These are phyloP conservation scores for Aspergillus niger DNA, from an alignment of 2,329 filamentous ascomycete species.

Conservation along the genomic window DNA sequence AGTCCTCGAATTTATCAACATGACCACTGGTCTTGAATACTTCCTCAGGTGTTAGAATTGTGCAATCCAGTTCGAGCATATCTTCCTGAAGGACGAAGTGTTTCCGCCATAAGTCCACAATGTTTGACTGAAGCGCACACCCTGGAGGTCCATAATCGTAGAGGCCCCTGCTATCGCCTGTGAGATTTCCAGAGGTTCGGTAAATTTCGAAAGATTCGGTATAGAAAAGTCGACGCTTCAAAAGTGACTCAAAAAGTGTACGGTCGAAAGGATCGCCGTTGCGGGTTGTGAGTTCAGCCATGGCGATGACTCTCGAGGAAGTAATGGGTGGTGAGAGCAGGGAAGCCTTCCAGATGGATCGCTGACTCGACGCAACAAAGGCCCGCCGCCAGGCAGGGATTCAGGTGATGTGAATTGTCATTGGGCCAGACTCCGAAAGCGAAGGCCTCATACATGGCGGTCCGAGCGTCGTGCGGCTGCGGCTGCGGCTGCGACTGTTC, in stretches of 20 bases:
- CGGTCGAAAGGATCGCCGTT: constrained; percentile 62
- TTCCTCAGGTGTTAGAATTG: constrained; percentile 87
- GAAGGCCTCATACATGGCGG: no score
- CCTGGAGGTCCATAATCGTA: constrained; percentile 94
- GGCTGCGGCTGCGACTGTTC: no score
- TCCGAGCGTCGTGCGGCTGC: no score
- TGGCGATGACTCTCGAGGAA: no score
- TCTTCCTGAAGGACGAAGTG: constrained; percentile 92
- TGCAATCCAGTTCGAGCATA: constrained; percentile 94
- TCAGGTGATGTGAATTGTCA: no score
- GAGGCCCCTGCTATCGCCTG: constrained; percentile 77
- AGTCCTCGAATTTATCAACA: constrained; percentile 97
- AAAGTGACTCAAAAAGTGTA: constrained; percentile 75
- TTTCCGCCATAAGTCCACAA: constrained; percentile 87
- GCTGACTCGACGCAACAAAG: no score
- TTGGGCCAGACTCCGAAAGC: no score
- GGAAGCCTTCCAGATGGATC: no score
- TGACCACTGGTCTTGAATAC: constrained; percentile 95
- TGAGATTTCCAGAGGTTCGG: constrained; percentile 4
- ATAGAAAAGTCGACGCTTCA: constrained; percentile 88
- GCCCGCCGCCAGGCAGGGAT: no score
- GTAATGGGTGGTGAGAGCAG: no score
- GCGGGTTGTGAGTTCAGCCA: no score
- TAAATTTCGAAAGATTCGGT: constrained; percentile 97
- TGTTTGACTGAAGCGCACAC: constrained; percentile 81